Conservation (phyloP, 2,329 filamentous ascomycete species). For the Pseudopithomyces chartarum region DNA sequence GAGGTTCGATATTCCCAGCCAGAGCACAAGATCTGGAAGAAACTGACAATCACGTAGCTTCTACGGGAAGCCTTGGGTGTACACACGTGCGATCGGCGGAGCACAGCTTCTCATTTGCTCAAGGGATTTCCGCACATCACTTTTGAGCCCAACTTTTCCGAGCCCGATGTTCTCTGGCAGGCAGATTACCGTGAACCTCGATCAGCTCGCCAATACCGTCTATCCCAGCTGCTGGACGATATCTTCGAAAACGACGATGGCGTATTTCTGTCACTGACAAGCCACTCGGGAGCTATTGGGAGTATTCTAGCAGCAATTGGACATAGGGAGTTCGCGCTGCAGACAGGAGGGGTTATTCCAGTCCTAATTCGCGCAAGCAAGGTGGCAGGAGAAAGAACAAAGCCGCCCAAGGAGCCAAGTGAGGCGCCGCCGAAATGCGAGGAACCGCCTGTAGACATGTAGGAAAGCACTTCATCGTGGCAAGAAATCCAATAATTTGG, state of each 20-base stretch:
- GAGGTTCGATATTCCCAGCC: slow-evolving; percentile 51
- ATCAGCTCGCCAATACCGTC: slow-evolving; percentile 27
- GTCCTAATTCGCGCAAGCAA: slow-evolving; percentile 66
- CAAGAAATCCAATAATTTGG: too few species aligned
- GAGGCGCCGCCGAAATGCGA: slow-evolving; percentile 36
- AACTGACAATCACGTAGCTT: slow-evolving; percentile 35
- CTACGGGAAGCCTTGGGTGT: slow-evolving; percentile 69
- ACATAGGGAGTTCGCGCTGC: slow-evolving; percentile 64
- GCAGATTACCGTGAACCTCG: slow-evolving; percentile 41
- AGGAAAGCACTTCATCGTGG: not conserved
- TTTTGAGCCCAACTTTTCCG: slow-evolving; percentile 65
- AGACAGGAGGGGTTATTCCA: slow-evolving; percentile 71
- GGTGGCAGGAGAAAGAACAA: slow-evolving; percentile 36
- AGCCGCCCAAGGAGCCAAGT: slow-evolving; percentile 38
- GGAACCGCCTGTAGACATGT: not conserved
- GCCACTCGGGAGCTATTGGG: slow-evolving; percentile 63
- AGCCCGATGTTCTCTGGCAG: slow-evolving; percentile 61
- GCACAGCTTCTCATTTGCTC: slow-evolving; percentile 57
- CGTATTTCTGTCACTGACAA: slow-evolving; percentile 59
- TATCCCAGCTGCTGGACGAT: slow-evolving; percentile 53
- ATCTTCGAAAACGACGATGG: slow-evolving; percentile 56
- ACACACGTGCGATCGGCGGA: slow-evolving; percentile 71
- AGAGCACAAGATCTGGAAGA: not conserved
- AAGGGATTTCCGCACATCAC: slow-evolving; percentile 55
- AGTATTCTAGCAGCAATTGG: slow-evolving; percentile 60